These are phyloP conservation scores for Calendula officinalis DNA, from an alignment of 129 eudicot species.

Conservation along the genomic window DNA sequence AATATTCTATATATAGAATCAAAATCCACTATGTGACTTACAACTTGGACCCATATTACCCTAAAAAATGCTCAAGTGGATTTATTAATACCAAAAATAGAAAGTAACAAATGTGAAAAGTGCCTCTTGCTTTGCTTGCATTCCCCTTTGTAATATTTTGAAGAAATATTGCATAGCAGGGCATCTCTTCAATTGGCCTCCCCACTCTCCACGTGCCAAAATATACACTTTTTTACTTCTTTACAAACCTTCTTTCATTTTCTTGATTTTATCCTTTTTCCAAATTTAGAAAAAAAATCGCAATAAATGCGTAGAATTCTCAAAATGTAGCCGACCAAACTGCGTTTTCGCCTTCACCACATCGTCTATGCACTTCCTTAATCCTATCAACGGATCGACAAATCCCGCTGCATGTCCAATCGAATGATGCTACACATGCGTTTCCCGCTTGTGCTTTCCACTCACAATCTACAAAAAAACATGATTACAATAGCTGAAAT, in stretches of 20 bases:
- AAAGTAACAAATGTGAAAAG: slow-evolving; percentile 37
- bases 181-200: slow-evolving; percentile 27
- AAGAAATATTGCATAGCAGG: slow-evolving; percentile 45
- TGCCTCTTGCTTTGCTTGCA: slow-evolving; percentile 51
- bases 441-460: slow-evolving; percentile 50
- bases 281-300: slow-evolving; percentile 41
- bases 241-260: slow-evolving; percentile 26
- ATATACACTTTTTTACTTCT: slow-evolving; percentile 33
- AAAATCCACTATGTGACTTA: slow-evolving; percentile 25
- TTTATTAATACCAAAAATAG: slow-evolving; percentile 33
- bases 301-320: slow-evolving; percentile 3
- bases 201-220: slow-evolving; percentile 30
- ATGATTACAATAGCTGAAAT: not conserved
- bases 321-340: slow-evolving; percentile 64
- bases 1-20: slow-evolving; percentile 9
- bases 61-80: slow-evolving; percentile 18
- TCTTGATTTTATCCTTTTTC: slow-evolving; percentile 28
- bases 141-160: slow-evolving; percentile 41
- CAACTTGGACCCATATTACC: slow-evolving; percentile 27
- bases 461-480: slow-evolving; percentile 43
- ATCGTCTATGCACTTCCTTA: slow-evolving; percentile 54
- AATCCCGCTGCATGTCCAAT: slow-evolving; percentile 67
- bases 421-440: slow-evolving; percentile 69
- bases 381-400: slow-evolving; percentile 58
- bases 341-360: slow-evolving; percentile 59